phyloP scores from a whole-genome alignment of 345 rosid genomes.

The Carallia pectinifolia region DNA sequence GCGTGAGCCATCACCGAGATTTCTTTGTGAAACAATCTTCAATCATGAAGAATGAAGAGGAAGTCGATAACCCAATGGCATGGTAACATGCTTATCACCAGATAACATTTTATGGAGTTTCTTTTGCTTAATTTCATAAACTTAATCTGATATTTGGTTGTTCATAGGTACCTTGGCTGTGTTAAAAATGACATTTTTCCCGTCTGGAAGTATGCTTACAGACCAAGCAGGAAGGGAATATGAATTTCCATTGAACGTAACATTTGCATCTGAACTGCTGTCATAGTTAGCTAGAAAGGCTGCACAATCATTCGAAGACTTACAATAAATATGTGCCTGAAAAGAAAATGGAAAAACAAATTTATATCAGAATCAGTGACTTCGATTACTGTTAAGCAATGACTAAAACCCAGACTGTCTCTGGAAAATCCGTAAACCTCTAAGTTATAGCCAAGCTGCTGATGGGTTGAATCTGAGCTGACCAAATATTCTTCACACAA shows the following conservation, averaged over 20 bases:
- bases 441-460: constrained; percentile 40
- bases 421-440: constrained; percentile 34
- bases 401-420: too few species aligned
- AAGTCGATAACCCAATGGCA: constrained; percentile 38
- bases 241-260: constrained; percentile 44
- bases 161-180: constrained; percentile 48
- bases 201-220: constrained; percentile 72
- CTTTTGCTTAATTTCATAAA: too few species aligned
- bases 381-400: too few species aligned
- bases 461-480: constrained; percentile 45
- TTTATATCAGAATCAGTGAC: too few species aligned
- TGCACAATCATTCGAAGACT: constrained; percentile 48
- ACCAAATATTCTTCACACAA: constrained; percentile 52
- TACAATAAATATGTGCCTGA: constrained; percentile 62
- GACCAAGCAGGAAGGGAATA: constrained; percentile 72
- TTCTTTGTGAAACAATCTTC: constrained; percentile 56
- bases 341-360: too few species aligned
- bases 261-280: constrained; percentile 40
- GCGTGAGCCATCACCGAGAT: constrained; percentile 31
- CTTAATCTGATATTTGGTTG: too few species aligned
- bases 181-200: constrained; percentile 52
- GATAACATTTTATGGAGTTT: too few species aligned
- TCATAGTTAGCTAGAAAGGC: constrained; percentile 64
- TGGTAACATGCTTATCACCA: too few species aligned
- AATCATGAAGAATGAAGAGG: constrained; percentile 11